Conservation (phyloP, 1,284 basidiomycete genomes). For the Ganoderma lucidum region DNA sequence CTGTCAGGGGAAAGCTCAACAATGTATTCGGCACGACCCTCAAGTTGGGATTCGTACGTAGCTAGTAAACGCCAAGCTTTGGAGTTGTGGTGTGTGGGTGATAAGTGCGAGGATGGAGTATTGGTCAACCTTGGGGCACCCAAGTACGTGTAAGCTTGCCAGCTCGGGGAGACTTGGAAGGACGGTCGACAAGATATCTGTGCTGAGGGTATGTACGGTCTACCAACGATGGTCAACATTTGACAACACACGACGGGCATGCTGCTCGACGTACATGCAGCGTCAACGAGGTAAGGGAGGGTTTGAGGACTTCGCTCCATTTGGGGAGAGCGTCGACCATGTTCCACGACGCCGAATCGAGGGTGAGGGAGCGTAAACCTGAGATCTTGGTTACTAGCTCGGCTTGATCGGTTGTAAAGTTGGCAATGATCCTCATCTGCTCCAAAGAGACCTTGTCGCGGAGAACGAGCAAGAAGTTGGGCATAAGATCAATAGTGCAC, state of each 20-base stretch:
- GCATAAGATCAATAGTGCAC: constrained; percentile 56
- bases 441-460: constrained; percentile 52
- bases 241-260: neutral
- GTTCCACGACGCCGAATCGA: constrained; percentile 69
- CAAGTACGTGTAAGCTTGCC: constrained; percentile 62
- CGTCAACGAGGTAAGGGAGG: constrained; percentile 59
- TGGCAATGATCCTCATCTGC: constrained; percentile 56
- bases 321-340: constrained; percentile 61
- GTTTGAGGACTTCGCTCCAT: constrained; percentile 54
- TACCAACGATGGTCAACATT: constrained; percentile 35
- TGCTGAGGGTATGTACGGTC: constrained; percentile 64
- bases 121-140: constrained; percentile 65
- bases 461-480: constrained; percentile 57
- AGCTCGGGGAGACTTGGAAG: constrained; percentile 60
- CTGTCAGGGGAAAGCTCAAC: constrained; percentile 36
- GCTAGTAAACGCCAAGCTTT: constrained; percentile 65
- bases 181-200: constrained; percentile 53
- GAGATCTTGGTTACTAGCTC: constrained; percentile 51
- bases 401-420: constrained; percentile 57
- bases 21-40: neutral
- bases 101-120: constrained; percentile 53
- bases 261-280: constrained; percentile 57
- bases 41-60: constrained; percentile 46
- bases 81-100: constrained; percentile 57
- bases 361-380: constrained; percentile 53